Percentiles rank a stretch among this genome's conserved stretches.
These are phyloP conservation scores for Periglandula ipomoeae DNA, from an alignment of 2,329 filamentous ascomycete species.

Conservation along the genomic window DNA sequence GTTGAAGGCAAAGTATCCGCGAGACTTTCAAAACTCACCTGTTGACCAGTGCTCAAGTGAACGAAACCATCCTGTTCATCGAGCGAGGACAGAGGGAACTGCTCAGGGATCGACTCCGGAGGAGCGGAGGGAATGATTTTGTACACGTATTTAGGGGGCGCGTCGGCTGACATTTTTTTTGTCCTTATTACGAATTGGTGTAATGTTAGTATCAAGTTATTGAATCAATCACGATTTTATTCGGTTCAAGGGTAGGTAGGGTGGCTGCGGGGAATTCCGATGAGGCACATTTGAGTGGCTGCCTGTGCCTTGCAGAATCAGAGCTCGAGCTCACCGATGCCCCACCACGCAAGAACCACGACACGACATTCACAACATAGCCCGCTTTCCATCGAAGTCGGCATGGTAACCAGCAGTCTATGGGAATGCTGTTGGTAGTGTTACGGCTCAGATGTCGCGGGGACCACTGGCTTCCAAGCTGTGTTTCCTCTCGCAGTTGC, in stretches of 20 bases:
- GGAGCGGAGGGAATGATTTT: conserved; percentile 50
- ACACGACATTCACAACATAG: background rate
- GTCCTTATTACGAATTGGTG: too few relatives aligned
- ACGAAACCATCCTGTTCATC: conserved; percentile 53
- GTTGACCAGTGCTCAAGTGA: conserved; percentile 47
- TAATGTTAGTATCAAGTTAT: too few relatives aligned
- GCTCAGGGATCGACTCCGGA: conserved; percentile 40
- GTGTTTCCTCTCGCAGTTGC: conserved; percentile 56
- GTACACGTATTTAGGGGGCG: conserved; percentile 40
- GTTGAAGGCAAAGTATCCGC: too few relatives aligned
- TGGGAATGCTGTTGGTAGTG: background rate
- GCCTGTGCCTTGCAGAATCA: background rate
- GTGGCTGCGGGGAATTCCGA: background rate
- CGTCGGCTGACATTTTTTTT: conserved; percentile 3
- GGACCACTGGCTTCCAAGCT: conserved; percentile 56
- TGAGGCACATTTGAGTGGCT: background rate
- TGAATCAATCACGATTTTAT: background rate
- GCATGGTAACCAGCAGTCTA: background rate
- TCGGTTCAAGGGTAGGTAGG: background rate
- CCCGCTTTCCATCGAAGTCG: background rate
- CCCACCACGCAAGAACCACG: background rate
- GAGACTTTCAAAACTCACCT: conserved; percentile 31
- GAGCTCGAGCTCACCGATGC: background rate
- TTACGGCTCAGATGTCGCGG: conserved; percentile 32
- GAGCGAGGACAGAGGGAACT: conserved; percentile 49